Evolutionary conservation across 2,329 filamentous ascomycete genomes (phyloP).

Genomic region (Exophiala viscosa): DNA sequence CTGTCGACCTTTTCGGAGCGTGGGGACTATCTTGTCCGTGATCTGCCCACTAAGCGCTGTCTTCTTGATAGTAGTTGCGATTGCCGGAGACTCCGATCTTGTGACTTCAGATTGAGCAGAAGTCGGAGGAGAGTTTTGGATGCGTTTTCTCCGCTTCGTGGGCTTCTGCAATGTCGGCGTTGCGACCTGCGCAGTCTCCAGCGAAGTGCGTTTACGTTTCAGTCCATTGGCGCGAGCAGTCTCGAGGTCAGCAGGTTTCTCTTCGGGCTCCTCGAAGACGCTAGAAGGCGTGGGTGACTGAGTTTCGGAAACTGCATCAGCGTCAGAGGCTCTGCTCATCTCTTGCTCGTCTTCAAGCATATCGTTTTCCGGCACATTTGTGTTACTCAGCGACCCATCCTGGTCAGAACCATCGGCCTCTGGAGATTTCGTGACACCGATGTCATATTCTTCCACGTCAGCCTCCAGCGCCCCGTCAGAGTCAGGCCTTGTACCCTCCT

Average conservation of each 20-base stretch:
- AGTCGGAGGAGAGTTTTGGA: conserved; percentile 10
- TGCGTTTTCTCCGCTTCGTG: conserved; percentile 11
- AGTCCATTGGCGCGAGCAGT: conserved; percentile 4
- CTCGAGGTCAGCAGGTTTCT: conserved; percentile 3
- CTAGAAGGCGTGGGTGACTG: conserved; percentile 3
- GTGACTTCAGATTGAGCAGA: conserved; percentile 14
- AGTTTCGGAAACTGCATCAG: no score
- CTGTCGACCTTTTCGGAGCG: conserved; percentile 13
- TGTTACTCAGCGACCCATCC: no score
- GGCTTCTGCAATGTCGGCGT: background rate
- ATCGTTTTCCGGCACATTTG: no score
- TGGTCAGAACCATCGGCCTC: no score
- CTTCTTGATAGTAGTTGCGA: background rate
- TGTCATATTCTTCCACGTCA: background rate
- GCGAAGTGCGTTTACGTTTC: conserved; percentile 15
- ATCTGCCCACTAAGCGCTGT: conserved; percentile 4
- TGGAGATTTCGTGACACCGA: background rate
- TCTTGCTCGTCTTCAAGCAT: no score
- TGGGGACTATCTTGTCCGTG: conserved; percentile 18
- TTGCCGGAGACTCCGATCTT: background rate
- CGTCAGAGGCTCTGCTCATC: no score
- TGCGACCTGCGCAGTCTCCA: background rate
- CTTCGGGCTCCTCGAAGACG: conserved; percentile 10
- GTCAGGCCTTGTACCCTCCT: background rate
- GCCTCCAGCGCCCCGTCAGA: background rate